These are phyloP conservation scores for Boletus reticuloceps DNA, from an alignment of 768 basidiomycete species.

Conservation along the genomic window DNA sequence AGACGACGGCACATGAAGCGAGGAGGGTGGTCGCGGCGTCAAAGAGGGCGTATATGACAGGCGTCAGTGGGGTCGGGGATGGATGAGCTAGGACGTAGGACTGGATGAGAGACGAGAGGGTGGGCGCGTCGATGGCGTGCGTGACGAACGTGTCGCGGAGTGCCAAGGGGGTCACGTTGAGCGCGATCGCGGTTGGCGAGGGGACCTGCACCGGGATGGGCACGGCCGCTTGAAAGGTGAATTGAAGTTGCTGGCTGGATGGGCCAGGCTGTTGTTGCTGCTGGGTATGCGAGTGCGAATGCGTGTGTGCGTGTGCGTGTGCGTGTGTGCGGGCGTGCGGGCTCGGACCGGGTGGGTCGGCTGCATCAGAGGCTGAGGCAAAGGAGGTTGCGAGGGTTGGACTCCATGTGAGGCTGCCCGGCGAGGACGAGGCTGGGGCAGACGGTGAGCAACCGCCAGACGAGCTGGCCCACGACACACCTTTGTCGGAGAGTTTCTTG, in stretches of 20 bases:
- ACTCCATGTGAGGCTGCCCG: constrained; percentile 36
- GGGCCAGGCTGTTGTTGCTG: constrained; percentile 27
- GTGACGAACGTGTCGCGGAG: constrained; percentile 32
- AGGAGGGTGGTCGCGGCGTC: constrained; percentile 41
- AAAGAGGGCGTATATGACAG: constrained; percentile 53
- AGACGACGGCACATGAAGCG: constrained; percentile 17
- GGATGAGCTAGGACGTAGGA: constrained; percentile 47
- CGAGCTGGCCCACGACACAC: constrained; percentile 22
- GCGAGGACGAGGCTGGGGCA: constrained; percentile 12
- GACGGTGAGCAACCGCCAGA: background rate
- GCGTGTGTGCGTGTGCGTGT: constrained; percentile 1
- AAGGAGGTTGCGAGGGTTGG: constrained; percentile 40
- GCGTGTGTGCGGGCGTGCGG: constrained; percentile 30
- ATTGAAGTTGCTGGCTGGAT: constrained; percentile 40
- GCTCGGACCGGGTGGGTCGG: constrained; percentile 29
- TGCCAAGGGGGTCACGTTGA: constrained; percentile 28
- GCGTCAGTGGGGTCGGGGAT: constrained; percentile 47
- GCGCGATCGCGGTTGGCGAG: constrained; percentile 17
- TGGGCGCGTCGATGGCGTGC: constrained; percentile 44
- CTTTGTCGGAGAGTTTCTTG: constrained; percentile 50
- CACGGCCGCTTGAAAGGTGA: constrained; percentile 42
- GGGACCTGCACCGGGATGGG: constrained; percentile 37
- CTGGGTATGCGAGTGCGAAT: background rate
- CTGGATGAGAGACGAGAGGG: constrained; percentile 54
- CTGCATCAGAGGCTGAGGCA: constrained; percentile 19